These are phyloP conservation scores for Pseudogymnoascus sp. DNA, from an alignment of 2,329 filamentous ascomycete species.

Conservation along the genomic window DNA sequence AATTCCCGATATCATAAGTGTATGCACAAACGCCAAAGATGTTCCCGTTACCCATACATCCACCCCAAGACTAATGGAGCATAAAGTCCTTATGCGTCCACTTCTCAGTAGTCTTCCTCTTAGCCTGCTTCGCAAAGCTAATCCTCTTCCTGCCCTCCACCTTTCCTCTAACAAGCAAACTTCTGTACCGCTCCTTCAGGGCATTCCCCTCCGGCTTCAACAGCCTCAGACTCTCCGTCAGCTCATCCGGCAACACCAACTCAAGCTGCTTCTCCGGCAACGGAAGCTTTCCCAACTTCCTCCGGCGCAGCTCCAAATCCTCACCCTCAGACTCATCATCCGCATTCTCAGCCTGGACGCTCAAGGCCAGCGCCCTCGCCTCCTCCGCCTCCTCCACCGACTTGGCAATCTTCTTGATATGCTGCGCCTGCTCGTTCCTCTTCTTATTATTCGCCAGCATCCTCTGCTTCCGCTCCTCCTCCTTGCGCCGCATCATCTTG, in stretches of 20 bases:
- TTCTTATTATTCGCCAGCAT: conserved; percentile 71
- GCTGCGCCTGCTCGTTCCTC: conserved; percentile 62
- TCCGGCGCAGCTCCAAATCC: conserved; percentile 59
- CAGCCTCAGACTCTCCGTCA: conserved; percentile 72
- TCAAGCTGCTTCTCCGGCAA: conserved; percentile 75
- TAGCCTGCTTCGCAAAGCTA: conserved; percentile 74
- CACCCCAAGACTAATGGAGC: conserved; percentile 23
- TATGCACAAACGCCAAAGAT: neutral
- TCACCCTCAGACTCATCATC: conserved; percentile 51
- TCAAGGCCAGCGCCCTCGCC: conserved; percentile 37
- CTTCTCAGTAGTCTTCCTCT: conserved; percentile 81
- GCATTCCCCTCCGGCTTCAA: conserved; percentile 95
- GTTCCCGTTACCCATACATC: neutral
- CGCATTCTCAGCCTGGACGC: conserved; percentile 37
- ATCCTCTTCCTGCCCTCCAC: conserved; percentile 75
- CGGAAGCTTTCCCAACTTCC: conserved; percentile 65
- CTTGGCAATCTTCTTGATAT: conserved; percentile 63
- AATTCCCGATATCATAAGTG: conserved; percentile 7
- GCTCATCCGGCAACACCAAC: conserved; percentile 72
- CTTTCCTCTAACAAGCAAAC: conserved; percentile 79
- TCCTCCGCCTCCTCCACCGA: conserved; percentile 54
- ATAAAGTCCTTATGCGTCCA: conserved; percentile 95
- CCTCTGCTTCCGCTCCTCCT: conserved; percentile 68
- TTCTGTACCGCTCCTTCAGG: conserved; percentile 85
- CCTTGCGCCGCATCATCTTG: conserved; percentile 80